Evolutionary conservation across 2,329 filamentous ascomycete genomes (phyloP).

Genomic region (Pseudopithomyces maydicus): DNA sequence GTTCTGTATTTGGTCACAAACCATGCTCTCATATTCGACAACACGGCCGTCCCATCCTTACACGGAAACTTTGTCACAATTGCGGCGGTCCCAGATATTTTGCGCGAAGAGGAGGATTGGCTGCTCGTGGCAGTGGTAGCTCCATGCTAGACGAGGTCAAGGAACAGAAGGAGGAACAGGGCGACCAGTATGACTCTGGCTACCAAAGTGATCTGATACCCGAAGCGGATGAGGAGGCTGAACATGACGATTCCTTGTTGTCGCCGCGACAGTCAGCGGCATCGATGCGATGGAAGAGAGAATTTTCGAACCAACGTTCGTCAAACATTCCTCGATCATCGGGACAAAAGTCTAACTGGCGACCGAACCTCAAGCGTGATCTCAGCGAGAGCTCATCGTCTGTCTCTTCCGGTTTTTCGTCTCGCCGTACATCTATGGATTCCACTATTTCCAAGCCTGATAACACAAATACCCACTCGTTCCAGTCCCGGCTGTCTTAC

Average conservation of each 20-base stretch:
- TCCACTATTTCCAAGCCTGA: slow-evolving; percentile 17
- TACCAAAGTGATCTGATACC: slow-evolving; percentile 24
- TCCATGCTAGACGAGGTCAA: slow-evolving; percentile 3
- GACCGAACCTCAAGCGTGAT: slow-evolving; percentile 31
- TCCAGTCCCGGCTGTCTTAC: neutral
- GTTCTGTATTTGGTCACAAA: slow-evolving; percentile 11
- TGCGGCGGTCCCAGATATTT: slow-evolving; percentile 28
- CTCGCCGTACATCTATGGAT: slow-evolving; percentile 16
- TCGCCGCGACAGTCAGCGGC: slow-evolving; percentile 22
- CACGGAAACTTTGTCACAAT: slow-evolving; percentile 21
- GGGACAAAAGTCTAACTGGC: slow-evolving; percentile 26
- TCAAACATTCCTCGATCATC: slow-evolving; percentile 16
- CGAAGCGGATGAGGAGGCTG: slow-evolving; percentile 23
- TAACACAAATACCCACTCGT: slow-evolving; percentile 4
- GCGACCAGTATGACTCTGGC: slow-evolving; percentile 21
- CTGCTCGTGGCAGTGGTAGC: slow-evolving; percentile 28
- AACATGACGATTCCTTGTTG: slow-evolving; percentile 13
- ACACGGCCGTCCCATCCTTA: slow-evolving; percentile 22
- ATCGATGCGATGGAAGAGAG: slow-evolving; percentile 7
- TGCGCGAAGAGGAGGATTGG: slow-evolving; percentile 30
- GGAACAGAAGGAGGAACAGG: slow-evolving; percentile 13
- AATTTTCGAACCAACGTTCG: slow-evolving; percentile 10
- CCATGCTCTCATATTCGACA: slow-evolving; percentile 25
- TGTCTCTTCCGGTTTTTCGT: neutral
- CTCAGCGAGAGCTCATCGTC: slow-evolving; percentile 10